phyloP scores from a whole-genome alignment of 768 basidiomycete species.

The Glaciozyma antarctica region DNA sequence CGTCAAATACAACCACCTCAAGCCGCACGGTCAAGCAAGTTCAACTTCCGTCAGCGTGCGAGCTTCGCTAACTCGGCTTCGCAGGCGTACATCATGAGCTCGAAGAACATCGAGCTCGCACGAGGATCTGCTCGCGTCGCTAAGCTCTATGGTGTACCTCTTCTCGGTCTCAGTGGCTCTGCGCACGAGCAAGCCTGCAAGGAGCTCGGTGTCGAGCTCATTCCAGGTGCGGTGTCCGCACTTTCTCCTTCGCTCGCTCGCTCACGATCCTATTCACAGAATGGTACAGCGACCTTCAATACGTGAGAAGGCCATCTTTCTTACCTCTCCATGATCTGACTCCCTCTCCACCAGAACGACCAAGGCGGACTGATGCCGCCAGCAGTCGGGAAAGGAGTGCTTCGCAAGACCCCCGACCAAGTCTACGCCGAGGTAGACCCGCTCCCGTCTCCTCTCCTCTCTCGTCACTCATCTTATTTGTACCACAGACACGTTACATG shows the following conservation, averaged over 20 bases:
- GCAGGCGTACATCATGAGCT: constrained; percentile 51
- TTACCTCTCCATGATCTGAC: no score
- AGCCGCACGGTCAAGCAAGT: constrained; percentile 48
- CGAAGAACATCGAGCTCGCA: constrained; percentile 49
- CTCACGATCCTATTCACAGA: constrained; percentile 40
- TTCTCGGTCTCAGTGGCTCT: constrained; percentile 58
- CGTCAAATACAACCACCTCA: constrained; percentile 49
- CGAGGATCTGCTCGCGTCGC: constrained; percentile 50
- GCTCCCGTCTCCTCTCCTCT: no score
- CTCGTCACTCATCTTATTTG: no score
- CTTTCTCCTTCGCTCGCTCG: background rate
- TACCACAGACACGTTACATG: no score
- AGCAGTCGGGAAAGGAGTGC: no score
- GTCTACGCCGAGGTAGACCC: no score
- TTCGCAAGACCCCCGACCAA: no score
- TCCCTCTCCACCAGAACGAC: no score
- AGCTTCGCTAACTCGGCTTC: no score
- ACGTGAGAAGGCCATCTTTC: constrained; percentile 35
- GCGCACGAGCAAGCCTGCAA: constrained; percentile 53
- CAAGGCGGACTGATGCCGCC: no score
- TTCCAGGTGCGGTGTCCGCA: constrained; percentile 46
- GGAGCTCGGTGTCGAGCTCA: constrained; percentile 52
- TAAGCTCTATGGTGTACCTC: constrained; percentile 51
- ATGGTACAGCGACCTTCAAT: constrained; percentile 61
- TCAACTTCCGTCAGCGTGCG: no score